Conservation (phyloP, 1,284 basidiomycete species). For the Leccinum pachyderme region DNA sequence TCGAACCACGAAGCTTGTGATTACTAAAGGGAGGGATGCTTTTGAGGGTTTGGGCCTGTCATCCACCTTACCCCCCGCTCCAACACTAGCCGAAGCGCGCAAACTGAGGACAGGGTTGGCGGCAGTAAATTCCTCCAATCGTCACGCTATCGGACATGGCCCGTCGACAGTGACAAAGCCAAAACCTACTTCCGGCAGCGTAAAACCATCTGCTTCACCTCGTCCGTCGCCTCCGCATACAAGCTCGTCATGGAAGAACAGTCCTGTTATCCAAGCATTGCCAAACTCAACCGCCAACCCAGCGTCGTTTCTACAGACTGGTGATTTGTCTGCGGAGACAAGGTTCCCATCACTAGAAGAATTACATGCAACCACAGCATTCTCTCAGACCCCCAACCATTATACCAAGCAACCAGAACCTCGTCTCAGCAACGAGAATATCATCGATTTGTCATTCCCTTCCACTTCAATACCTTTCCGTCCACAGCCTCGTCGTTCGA, state of each 20-base stretch:
- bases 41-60: constrained; percentile 71
- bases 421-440: constrained; percentile 10
- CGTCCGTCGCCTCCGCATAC: constrained; percentile 35
- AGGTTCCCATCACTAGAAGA: constrained; percentile 79
- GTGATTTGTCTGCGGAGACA: constrained; percentile 55
- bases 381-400: constrained; percentile 22
- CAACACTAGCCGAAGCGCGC: constrained; percentile 73
- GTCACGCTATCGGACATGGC: constrained; percentile 21
- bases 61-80: constrained; percentile 45
- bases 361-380: constrained; percentile 59
- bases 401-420: constrained; percentile 19
- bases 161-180: constrained; percentile 27
- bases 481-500: constrained; percentile 16
- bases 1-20: constrained; percentile 28
- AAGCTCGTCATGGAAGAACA: constrained; percentile 20
- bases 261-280: constrained; percentile 14
- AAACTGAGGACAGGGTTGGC: constrained; percentile 67
- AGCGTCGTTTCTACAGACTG: constrained; percentile 26
- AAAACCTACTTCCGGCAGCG: constrained; percentile 30
- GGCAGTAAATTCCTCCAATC: constrained; percentile 38
- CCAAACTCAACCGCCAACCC: constrained; percentile 15
- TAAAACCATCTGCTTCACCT: constrained; percentile 46
- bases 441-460: constrained; percentile 25
- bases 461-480: constrained; percentile 20
- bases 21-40: constrained; percentile 57